A percentile compares a stretch with the other conserved stretches of the same genome.
phyloP scores from a whole-genome alignment of 208 protist species.

The Ichthyophonus hoferi region DNA sequence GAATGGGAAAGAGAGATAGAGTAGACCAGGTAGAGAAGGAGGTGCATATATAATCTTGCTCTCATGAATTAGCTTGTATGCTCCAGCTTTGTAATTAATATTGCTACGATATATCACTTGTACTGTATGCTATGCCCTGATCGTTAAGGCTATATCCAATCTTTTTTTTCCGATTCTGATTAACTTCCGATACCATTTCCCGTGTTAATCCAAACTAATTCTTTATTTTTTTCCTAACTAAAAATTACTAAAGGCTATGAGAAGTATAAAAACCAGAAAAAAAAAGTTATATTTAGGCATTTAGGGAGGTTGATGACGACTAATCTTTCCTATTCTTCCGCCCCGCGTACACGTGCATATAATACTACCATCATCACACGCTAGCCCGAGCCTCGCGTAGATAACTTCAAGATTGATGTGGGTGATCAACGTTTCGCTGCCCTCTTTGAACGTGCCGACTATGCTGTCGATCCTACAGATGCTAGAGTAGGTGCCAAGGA shows the following conservation, averaged over 20 bases:
- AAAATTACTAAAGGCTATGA: neutral
- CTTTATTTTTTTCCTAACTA: too few species aligned
- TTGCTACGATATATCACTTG: too few species aligned
- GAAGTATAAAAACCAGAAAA: neutral
- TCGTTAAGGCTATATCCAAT: too few species aligned
- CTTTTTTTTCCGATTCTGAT: too few species aligned
- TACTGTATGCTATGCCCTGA: too few species aligned
- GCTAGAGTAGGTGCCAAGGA: slow-evolving; percentile 17
- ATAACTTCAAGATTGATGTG: slow-evolving; percentile 52
- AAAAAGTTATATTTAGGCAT: neutral
- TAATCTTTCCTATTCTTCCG: neutral
- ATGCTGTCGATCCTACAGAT: slow-evolving; percentile 64
- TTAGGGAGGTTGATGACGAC: neutral
- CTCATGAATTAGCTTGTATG: too few species aligned
- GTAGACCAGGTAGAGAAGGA: too few species aligned
- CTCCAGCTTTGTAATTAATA: too few species aligned
- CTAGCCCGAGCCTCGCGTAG: neutral
- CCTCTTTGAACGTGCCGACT: slow-evolving; percentile 47
- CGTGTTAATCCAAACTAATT: too few species aligned
- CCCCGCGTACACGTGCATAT: neutral
- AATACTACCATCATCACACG: neutral
- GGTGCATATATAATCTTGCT: too few species aligned
- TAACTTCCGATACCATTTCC: too few species aligned
- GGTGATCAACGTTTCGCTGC: slow-evolving; percentile 56
- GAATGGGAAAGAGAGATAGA: too few species aligned